A percentile compares a stretch with the other conserved stretches of the same genome.
phyloP scores from a whole-genome alignment of 306 rosid genomes.

The Comarum palustre region DNA sequence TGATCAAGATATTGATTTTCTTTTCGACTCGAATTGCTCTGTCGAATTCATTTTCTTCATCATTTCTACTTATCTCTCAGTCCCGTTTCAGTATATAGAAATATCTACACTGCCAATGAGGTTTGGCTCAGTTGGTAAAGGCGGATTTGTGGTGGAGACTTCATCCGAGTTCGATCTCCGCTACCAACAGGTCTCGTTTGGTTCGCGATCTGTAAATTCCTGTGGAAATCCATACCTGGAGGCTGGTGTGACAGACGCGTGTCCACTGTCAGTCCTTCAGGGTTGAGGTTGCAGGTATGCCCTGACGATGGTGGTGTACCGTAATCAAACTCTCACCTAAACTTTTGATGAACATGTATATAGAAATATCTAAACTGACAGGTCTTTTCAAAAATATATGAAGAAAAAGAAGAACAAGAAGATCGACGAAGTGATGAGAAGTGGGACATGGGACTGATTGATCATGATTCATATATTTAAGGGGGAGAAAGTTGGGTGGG shows the following conservation, averaged over 20 bases:
- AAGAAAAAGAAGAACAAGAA: neutral
- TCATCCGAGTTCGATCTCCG: too few relatives aligned
- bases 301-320: too few relatives aligned
- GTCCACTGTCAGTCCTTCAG: too few relatives aligned
- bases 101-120: slow-evolving; percentile 12
- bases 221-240: too few relatives aligned
- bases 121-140: too few relatives aligned
- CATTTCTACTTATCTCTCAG: neutral
- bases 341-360: too few relatives aligned
- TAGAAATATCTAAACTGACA: slow-evolving; percentile 5
- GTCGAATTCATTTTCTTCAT: neutral
- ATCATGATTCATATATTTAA: slow-evolving; percentile 19
- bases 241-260: too few relatives aligned
- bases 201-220: too few relatives aligned
- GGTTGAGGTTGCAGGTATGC: too few relatives aligned
- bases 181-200: too few relatives aligned
- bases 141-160: too few relatives aligned
- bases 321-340: too few relatives aligned
- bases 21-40: slow-evolving; percentile 16
- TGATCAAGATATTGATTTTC: slow-evolving; percentile 9
- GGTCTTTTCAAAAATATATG: neutral
- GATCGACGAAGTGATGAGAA: slow-evolving; percentile 22
- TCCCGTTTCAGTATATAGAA: neutral
- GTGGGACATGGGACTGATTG: slow-evolving; percentile 21
- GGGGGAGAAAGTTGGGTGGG: slow-evolving; percentile 15